Conservation (phyloP, 2,329 filamentous ascomycete species). For the Alternaria rosae region DNA sequence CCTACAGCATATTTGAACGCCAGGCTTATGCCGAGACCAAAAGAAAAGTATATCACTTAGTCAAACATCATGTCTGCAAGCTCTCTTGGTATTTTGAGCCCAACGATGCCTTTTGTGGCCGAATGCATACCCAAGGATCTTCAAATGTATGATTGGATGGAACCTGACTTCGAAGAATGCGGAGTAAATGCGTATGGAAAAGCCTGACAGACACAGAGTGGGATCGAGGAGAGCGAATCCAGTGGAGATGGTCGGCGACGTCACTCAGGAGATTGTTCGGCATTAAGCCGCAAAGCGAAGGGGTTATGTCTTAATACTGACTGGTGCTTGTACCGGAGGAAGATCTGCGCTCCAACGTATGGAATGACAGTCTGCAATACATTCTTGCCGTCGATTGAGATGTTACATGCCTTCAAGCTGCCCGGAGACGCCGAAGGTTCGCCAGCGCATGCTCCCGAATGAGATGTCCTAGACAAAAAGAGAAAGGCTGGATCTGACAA, state of each 20-base stretch:
- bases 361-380: background rate
- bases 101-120: too few species aligned
- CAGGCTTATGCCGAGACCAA: background rate
- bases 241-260: background rate
- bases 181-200: background rate
- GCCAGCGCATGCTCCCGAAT: background rate
- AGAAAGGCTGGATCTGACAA: background rate
- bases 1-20: background rate
- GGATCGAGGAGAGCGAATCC: background rate
- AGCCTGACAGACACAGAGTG: background rate
- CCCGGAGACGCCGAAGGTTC: background rate
- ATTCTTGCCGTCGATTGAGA: background rate
- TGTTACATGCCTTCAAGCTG: background rate
- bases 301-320: background rate
- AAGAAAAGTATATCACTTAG: background rate
- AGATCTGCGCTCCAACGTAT: background rate
- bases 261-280: background rate
- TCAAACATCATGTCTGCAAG: too few species aligned
- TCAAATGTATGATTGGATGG: background rate
- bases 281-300: background rate
- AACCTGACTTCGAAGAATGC: background rate
- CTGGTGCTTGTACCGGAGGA: background rate
- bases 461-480: background rate
- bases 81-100: too few species aligned
- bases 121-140: background rate